These are phyloP conservation scores for Kregervanrija delftensis DNA, from an alignment of 805 yeast species.

Conservation along the genomic window DNA sequence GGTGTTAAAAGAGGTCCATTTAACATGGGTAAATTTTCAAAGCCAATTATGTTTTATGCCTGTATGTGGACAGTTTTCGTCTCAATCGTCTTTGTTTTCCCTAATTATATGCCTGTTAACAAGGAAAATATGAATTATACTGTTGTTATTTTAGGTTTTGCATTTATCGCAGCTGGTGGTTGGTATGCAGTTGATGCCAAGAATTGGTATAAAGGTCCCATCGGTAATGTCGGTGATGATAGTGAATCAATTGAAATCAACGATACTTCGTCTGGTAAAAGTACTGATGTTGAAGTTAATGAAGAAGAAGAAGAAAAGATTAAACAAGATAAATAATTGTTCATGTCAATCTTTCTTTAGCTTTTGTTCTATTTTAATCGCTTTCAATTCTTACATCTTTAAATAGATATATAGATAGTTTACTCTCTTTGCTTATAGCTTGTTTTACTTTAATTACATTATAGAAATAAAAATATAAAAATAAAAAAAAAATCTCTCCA, in stretches of 20 bases:
- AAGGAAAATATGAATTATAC: conserved; percentile 49
- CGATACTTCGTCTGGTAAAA: no score
- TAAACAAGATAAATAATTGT: no score
- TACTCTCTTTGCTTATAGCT: no score
- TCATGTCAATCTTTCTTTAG: no score
- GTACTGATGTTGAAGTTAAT: no score
- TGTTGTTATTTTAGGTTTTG: conserved; percentile 40
- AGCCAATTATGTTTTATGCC: conserved; percentile 32
- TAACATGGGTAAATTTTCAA: conserved; percentile 35
- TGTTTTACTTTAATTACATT: no score
- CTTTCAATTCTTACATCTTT: no score
- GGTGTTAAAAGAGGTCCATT: conserved; percentile 43
- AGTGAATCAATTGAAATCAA: not conserved
- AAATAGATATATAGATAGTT: no score
- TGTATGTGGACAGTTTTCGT: conserved; percentile 39
- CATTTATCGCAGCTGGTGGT: conserved; percentile 29
- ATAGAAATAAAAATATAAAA: no score
- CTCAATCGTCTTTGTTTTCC: conserved; percentile 45
- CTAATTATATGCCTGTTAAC: conserved; percentile 38
- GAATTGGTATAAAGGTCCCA: conserved; percentile 52
- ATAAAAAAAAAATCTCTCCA: no score
- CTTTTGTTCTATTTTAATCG: no score
- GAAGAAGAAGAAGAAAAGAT: no score
- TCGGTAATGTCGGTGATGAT: conserved; percentile 35
- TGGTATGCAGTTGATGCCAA: conserved; percentile 45